Evolutionary conservation across 2,329 filamentous ascomycete species (phyloP).

Genomic region (Apiospora marii): DNA sequence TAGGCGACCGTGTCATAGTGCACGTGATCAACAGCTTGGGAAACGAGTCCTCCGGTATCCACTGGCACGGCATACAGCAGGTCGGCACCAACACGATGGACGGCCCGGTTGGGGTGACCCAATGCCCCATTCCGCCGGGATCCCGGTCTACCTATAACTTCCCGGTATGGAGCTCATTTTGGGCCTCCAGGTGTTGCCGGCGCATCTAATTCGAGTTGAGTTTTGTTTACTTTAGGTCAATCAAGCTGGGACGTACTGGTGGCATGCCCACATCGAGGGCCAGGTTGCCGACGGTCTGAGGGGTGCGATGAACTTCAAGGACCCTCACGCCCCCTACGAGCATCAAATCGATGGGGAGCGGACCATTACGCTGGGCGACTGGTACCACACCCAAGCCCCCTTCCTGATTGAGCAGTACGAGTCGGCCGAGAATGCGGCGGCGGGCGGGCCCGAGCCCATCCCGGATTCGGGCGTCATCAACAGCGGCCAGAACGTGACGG

Average conservation of each 20-base stretch:
- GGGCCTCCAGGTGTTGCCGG: not conserved
- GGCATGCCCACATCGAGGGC: constrained; percentile 72
- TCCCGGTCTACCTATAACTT: constrained; percentile 75
- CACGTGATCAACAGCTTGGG: constrained; percentile 66
- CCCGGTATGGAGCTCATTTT: constrained; percentile 43
- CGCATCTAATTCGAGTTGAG: not conserved
- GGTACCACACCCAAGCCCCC: constrained; percentile 66
- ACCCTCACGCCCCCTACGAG: constrained; percentile 65
- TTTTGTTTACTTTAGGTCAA: constrained; percentile 48
- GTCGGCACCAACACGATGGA: constrained; percentile 76
- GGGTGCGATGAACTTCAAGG: constrained; percentile 70
- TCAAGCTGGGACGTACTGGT: constrained; percentile 82
- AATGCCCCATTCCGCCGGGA: constrained; percentile 72
- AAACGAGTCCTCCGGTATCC: constrained; percentile 69
- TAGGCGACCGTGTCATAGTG: constrained; percentile 68
- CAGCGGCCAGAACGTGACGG: constrained; percentile 49
- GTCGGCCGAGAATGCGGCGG: constrained; percentile 46
- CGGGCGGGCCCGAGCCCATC: constrained; percentile 13
- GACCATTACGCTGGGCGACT: constrained; percentile 71
- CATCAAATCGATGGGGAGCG: constrained; percentile 68
- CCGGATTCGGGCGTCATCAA: constrained; percentile 48
- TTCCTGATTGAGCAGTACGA: not conserved
- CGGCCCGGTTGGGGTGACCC: constrained; percentile 70
- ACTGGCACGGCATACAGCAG: constrained; percentile 77
- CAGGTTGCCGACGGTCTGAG: constrained; percentile 75